Evolutionary conservation across 306 rosid genomes (phyloP).

Genomic region (Quercus dentata): DNA sequence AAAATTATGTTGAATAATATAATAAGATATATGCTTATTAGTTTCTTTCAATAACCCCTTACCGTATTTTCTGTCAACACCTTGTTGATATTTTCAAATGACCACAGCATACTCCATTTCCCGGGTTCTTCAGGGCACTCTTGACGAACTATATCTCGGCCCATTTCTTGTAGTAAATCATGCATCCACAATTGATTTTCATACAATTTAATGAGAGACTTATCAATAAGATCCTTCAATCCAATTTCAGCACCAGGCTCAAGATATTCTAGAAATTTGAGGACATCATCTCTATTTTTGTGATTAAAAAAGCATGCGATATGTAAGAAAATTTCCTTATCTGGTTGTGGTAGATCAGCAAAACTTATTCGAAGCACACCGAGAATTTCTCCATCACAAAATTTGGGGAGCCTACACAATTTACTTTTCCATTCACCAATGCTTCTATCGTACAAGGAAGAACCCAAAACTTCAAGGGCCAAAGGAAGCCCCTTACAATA

Average conservation of each 20-base stretch:
- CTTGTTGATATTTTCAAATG: background rate
- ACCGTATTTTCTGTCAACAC: background rate
- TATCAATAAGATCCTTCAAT: background rate
- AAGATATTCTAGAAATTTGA: rapidly evolving
- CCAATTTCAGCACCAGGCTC: rapidly evolving
- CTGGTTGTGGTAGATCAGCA: rapidly evolving
- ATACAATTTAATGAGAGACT: background rate
- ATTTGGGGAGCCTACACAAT: rapidly evolving
- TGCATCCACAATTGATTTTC: no score
- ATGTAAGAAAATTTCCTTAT: no score
- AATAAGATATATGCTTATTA: no score
- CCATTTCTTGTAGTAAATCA: no score
- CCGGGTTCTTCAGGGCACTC: background rate
- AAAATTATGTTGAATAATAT: no score
- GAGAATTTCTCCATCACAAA: no score
- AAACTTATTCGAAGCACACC: no score
- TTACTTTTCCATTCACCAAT: rapidly evolving
- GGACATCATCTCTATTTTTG: no score
- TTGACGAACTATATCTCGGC: rapidly evolving
- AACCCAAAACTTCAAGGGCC: no score
- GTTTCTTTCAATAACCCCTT: no score
- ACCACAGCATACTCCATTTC: slow-evolving; percentile 11
- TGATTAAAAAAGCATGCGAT: no score
- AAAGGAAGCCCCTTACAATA: no score
- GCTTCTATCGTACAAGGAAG: rapidly evolving